Base-by-base conservation (phyloP, 305 asterid genomes). In the Andrographis paniculata region DNA sequence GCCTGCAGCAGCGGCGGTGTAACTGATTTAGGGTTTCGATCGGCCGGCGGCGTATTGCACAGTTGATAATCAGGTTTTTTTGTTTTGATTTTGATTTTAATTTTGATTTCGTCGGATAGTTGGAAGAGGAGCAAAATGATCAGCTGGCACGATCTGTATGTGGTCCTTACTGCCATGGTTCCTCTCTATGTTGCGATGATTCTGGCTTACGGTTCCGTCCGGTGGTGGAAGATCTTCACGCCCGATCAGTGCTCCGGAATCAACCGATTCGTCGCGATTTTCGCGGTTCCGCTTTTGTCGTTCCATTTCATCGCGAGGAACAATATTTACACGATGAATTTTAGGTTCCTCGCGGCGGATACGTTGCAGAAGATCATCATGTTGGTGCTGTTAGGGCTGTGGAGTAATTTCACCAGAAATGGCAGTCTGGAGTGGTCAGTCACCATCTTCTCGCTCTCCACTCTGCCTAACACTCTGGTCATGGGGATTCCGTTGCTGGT, bases 161-260 rank as follows among this genome's bases (percentile, higher is more conserved):
- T 70, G 1, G 98, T 89, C 9, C 60, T 89, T 1, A 80, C 98
- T 0, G 98, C 98, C 1, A 78, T 89, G 48, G 59, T 85, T 5
- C 98, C 96, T 0, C 84, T 89, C 0, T 89, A 89, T 19, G 98
- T 85, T 27, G 95, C 98, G 56, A 89, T 89, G 98, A 80, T 89
- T 14, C 48, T 89, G 22, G 98, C 98, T 14, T 89, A 89, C 56
- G 98, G 98, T 11, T 85, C 95, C 0, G 98, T 89, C 16, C 87
- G 94, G 3, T 88, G 97, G 97, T 88, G 97, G 48, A 87, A 84
- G 94, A 87, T 87, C 18, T n/a, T n/a, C n/a, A n/a, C n/a, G 61
- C 91, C 95, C 14, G 98, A 89, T 48, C 98, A 89, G 50, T 91
- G 99, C 60, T 86, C 99, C 53, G 99, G 99, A 4, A 91, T 91